Conservation (phyloP, 495 filamentous ascomycete species). For the Talaromyces thailandensis region DNA sequence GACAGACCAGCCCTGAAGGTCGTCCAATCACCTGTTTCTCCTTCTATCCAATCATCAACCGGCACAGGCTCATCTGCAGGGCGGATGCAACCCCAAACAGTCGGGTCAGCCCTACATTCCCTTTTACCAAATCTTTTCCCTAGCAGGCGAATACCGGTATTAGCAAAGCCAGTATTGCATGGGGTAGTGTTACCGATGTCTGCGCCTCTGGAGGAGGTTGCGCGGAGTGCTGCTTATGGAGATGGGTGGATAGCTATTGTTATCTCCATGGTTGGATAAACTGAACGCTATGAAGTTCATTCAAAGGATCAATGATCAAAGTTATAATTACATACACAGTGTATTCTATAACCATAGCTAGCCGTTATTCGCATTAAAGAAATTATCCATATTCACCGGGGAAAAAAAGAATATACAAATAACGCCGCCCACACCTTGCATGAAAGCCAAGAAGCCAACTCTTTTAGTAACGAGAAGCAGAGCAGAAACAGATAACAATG, state of each 20-base stretch:
- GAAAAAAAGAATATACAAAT: too few species aligned
- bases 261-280: slow-evolving; percentile 62
- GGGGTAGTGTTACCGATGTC: slow-evolving; percentile 76
- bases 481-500: too few species aligned
- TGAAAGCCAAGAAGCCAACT: too few species aligned
- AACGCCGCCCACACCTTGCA: too few species aligned
- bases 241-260: slow-evolving; percentile 90
- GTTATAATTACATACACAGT: too few species aligned
- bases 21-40: slow-evolving; percentile 57
- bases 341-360: too few species aligned
- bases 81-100: slow-evolving; percentile 63
- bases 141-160: slow-evolving; percentile 71
- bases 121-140: slow-evolving; percentile 82
- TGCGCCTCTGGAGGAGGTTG: slow-evolving; percentile 77
- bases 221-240: slow-evolving; percentile 71
- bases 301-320: too few species aligned
- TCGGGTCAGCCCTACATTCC: slow-evolving; percentile 70
- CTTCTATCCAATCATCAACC: slow-evolving; percentile 26
- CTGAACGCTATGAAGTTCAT: too few species aligned
- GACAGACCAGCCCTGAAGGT: slow-evolving; percentile 48
- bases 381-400: too few species aligned
- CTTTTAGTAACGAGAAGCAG: too few species aligned
- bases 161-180: slow-evolving; percentile 86
- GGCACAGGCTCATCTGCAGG: slow-evolving; percentile 12
- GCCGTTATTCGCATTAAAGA: too few species aligned